phyloP scores from a whole-genome alignment of 192 early-diverging fungal species.

The Piromyces sp. region DNA sequence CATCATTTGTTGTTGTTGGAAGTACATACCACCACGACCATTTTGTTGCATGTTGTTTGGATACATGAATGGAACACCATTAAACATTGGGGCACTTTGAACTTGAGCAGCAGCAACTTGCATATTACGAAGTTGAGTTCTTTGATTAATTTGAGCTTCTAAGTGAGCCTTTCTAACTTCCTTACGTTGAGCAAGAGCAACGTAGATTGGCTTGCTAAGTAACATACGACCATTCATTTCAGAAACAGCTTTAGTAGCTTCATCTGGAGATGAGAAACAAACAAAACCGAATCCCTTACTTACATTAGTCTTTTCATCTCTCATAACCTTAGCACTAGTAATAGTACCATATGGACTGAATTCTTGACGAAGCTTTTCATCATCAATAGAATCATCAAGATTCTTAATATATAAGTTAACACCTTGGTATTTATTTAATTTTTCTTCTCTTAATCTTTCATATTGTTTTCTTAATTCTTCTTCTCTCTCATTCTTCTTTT shows the following conservation, averaged over 20 bases:
- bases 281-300: constrained; percentile 98
- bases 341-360: constrained; percentile 91
- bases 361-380: constrained; percentile 89
- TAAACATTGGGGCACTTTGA: constrained; percentile 17
- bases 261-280: constrained; percentile 96
- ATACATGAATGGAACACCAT: not conserved
- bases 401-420: constrained; percentile 98
- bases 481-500: constrained; percentile 95
- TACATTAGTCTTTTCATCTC: constrained; percentile 61
- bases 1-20: constrained; percentile 26
- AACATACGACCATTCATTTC: constrained; percentile 98
- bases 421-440: constrained; percentile 94
- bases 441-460: constrained; percentile 87
- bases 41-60: not conserved
- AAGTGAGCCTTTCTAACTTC: constrained; percentile 90
- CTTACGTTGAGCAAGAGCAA: constrained; percentile 94
- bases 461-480: constrained; percentile 91
- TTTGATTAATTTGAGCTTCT: constrained; percentile 85
- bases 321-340: constrained; percentile 95
- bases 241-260: constrained; percentile 92
- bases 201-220: constrained; percentile 90
- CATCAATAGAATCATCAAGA: constrained; percentile 89
- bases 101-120: not conserved
- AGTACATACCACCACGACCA: not conserved
- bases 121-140: constrained; percentile 48